Conservation (phyloP, 495 filamentous ascomycete species). For the Neurospora sp. region DNA sequence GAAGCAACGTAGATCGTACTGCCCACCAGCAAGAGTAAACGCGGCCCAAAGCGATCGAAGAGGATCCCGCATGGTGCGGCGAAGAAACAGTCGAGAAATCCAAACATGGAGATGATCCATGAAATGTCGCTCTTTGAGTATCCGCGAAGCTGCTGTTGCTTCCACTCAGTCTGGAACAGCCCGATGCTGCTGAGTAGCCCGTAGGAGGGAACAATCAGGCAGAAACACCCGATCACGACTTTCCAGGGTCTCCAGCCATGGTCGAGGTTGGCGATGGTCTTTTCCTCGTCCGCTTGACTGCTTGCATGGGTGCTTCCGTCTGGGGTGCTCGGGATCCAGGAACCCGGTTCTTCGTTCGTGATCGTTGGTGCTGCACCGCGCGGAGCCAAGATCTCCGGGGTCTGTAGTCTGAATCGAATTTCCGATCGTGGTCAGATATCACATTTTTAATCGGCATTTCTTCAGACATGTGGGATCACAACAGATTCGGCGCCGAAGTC, state of each 20-base stretch:
- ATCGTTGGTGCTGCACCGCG: background rate
- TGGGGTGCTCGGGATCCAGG: background rate
- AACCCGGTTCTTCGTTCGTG: conserved; percentile 3
- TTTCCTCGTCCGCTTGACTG: background rate
- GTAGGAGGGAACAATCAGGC: conserved; percentile 15
- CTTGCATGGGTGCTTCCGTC: background rate
- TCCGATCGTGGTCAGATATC: conserved; percentile 13
- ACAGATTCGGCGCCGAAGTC: background rate
- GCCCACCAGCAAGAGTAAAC: conserved; percentile 10
- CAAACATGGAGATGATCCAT: conserved; percentile 25
- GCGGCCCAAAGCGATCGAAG: conserved; percentile 13
- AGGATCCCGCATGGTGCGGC: conserved; percentile 10
- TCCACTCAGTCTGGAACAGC: conserved; percentile 21
- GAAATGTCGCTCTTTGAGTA: conserved; percentile 11
- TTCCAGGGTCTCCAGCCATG: conserved; percentile 13
- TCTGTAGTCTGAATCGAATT: conserved; percentile 1
- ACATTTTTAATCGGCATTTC: background rate
- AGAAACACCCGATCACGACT: conserved; percentile 19
- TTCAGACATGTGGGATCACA: background rate
- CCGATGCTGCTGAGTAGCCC: conserved; percentile 22
- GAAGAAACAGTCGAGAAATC: conserved; percentile 18
- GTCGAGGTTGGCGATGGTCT: conserved; percentile 1
- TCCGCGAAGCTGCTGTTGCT: conserved; percentile 9
- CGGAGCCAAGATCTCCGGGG: background rate
- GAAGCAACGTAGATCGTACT: conserved; percentile 9